Evolutionary conservation across 1,139 yeast species (phyloP).

Genomic region (Lodderomyces elongisporus): DNA sequence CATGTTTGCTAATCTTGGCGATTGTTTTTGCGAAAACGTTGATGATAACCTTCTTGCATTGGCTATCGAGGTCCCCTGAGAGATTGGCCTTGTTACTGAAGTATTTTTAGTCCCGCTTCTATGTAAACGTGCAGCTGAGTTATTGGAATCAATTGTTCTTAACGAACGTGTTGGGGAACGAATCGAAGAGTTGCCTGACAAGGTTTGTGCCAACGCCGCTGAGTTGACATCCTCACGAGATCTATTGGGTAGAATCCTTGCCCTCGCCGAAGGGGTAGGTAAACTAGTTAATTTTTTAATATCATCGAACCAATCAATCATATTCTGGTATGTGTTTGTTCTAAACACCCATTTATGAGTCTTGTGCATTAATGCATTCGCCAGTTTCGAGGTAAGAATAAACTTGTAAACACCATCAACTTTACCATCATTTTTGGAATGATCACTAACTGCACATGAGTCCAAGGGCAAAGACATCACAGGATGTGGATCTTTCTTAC

Average conservation of each 20-base stretch:
- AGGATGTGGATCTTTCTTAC: conserved; percentile 81
- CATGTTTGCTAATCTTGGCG: conserved; percentile 38
- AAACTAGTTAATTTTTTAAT: conserved; percentile 59
- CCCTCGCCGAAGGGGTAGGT: conserved; percentile 51
- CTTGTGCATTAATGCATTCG: conserved; percentile 61
- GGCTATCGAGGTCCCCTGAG: conserved; percentile 23
- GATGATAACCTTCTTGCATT: conserved; percentile 31
- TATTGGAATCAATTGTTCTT: conserved; percentile 20
- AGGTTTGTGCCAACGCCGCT: conserved; percentile 3
- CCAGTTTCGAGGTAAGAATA: conserved; percentile 66
- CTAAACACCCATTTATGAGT: conserved; percentile 94
- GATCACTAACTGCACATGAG: conserved; percentile 79
- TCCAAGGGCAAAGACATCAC: conserved; percentile 79
- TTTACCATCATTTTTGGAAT: conserved; percentile 65
- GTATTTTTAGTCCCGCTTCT: conserved; percentile 2
- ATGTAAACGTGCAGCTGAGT: conserved; percentile 3
- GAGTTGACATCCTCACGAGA: conserved; percentile 10
- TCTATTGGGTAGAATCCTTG: conserved; percentile 16
- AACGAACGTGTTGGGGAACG: conserved; percentile 20
- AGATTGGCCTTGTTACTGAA: conserved; percentile 19
- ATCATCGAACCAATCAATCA: conserved; percentile 84
- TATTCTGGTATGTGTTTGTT: conserved; percentile 68
- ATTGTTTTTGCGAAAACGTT: conserved; percentile 32
- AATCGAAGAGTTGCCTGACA: conserved; percentile 10
- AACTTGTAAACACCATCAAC: conserved; percentile 66